Conservation (phyloP, 2,329 filamentous ascomycete genomes). For the Nakataea oryzae region DNA sequence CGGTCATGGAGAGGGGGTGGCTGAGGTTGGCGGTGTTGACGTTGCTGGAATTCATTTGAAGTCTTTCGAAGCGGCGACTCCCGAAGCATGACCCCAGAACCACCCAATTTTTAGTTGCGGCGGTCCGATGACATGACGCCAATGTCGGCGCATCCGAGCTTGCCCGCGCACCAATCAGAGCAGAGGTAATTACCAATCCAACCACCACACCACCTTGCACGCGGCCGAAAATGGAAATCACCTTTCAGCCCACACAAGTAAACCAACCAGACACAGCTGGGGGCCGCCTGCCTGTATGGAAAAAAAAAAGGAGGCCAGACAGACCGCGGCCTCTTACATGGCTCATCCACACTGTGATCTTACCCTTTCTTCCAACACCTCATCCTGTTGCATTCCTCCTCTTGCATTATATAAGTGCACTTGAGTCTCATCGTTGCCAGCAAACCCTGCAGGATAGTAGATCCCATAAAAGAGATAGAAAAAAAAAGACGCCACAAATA, state of each 20-base stretch:
- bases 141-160: neutral
- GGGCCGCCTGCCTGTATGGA: too few species aligned
- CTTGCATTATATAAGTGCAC: too few species aligned
- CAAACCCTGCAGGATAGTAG: neutral
- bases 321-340: too few species aligned
- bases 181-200: constrained; percentile 16
- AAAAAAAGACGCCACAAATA: neutral
- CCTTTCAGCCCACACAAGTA: too few species aligned
- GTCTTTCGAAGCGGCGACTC: neutral
- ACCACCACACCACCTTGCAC: neutral
- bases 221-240: neutral
- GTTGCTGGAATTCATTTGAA: neutral
- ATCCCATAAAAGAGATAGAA: too few species aligned
- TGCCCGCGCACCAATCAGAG: constrained; percentile 16
- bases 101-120: neutral
- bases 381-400: too few species aligned
- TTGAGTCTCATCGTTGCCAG: neutral
- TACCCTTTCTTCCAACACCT: too few species aligned
- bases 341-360: too few species aligned
- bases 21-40: too few species aligned
- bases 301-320: too few species aligned
- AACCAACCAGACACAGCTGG: too few species aligned
- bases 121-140: neutral
- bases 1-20: neutral
- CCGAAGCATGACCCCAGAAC: neutral